Evolutionary conservation across 306 rosid genomes (phyloP).

Genomic region (Myrica gale): DNA sequence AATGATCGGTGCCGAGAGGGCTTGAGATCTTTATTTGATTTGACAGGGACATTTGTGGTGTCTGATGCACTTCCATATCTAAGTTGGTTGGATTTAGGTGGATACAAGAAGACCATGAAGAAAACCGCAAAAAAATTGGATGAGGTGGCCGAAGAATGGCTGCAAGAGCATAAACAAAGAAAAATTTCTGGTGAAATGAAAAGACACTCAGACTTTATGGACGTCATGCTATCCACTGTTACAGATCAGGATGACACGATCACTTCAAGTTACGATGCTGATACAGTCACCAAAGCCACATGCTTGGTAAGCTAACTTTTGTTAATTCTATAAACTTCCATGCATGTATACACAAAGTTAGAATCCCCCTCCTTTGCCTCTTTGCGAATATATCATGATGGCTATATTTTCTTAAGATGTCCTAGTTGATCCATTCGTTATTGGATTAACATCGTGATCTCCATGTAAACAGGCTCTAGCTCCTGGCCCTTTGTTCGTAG

Average conservation of each 20-base stretch:
- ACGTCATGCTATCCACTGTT: constrained; percentile 18
- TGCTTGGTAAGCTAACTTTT: constrained; percentile 19
- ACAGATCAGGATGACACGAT: background rate
- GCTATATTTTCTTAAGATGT: no score
- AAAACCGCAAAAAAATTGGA: constrained; percentile 24
- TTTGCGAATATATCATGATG: no score
- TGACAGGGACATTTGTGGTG: constrained; percentile 9
- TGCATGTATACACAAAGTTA: no score
- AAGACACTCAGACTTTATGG: constrained; percentile 23
- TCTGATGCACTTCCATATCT: constrained; percentile 25
- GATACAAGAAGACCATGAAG: constrained; percentile 32
- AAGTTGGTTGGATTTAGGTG: constrained; percentile 38
- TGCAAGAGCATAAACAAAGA: constrained; percentile 25
- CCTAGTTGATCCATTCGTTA: no score
- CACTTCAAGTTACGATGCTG: background rate
- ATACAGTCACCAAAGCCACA: constrained; percentile 26
- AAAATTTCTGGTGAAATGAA: background rate
- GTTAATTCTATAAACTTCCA: no score
- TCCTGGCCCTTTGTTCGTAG: no score
- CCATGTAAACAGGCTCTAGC: no score
- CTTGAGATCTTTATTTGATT: constrained; percentile 6
- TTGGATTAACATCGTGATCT: no score
- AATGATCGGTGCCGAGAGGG: constrained; percentile 10
- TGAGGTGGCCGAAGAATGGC: background rate
- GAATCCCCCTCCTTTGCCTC: no score